A percentile compares a stretch with the other conserved stretches of the same genome.
Conservation (phyloP, 2,329 filamentous ascomycete species). For the Aspergillus aculeatinus region DNA sequence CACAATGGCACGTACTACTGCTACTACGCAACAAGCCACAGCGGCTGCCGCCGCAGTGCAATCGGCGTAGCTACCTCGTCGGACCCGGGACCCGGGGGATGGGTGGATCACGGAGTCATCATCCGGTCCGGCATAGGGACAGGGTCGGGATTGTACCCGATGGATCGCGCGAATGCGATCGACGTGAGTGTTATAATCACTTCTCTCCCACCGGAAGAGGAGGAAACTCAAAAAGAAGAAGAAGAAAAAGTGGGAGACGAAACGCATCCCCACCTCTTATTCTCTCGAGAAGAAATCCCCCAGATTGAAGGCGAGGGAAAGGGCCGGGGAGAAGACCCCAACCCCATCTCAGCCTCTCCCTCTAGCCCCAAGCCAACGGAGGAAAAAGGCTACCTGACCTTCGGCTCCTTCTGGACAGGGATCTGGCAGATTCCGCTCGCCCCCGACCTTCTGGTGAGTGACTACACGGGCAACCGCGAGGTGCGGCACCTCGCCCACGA, state of each 20-base stretch:
- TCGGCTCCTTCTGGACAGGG: slow-evolving; percentile 68
- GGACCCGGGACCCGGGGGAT: slow-evolving; percentile 34
- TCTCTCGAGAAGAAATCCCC: no score
- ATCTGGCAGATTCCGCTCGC: slow-evolving; percentile 60
- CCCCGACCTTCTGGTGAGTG: slow-evolving; percentile 16
- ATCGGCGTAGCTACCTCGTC: slow-evolving; percentile 59
- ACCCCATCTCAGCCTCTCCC: neutral
- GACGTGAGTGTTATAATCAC: slow-evolving; percentile 54
- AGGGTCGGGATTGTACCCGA: slow-evolving; percentile 27
- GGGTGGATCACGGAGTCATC: slow-evolving; percentile 39
- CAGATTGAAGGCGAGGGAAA: no score
- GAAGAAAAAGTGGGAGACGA: no score
- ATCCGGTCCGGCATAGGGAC: slow-evolving; percentile 35
- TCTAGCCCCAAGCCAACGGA: neutral
- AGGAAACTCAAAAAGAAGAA: no score
- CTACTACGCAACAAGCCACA: slow-evolving; percentile 64
- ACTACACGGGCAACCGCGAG: slow-evolving; percentile 24
- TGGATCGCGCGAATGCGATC: slow-evolving; percentile 58
- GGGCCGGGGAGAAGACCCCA: slow-evolving; percentile 14
- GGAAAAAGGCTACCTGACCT: slow-evolving; percentile 52
- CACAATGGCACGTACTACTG: slow-evolving; percentile 61
- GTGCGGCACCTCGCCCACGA: slow-evolving; percentile 32
- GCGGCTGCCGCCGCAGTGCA: slow-evolving; percentile 61
- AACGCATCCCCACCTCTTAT: no score
- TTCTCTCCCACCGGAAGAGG: no score